Conservation (phyloP, 176 grass and related monocot species). For the Tillandsia leiboldiana region DNA sequence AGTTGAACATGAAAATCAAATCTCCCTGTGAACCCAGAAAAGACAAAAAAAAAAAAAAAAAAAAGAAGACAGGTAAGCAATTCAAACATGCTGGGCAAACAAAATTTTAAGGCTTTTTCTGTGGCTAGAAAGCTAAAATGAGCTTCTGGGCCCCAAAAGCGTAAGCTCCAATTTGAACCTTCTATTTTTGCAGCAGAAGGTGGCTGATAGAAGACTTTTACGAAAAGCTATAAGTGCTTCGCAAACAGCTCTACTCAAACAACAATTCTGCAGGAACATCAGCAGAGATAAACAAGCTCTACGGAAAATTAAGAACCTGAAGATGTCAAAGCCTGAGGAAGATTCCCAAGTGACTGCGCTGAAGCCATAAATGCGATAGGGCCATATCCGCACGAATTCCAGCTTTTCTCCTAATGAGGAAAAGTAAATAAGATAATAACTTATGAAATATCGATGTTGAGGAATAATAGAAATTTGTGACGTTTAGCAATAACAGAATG, state of each 20-base stretch:
- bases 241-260: no score
- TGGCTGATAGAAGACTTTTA: no score
- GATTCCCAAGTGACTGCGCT: slow-evolving; percentile 59
- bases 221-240: no score
- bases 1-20: slow-evolving; percentile 97
- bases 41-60: no score
- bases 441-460: not conserved
- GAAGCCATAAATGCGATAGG: slow-evolving; percentile 78
- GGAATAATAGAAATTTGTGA: slow-evolving; percentile 2
- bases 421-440: no score
- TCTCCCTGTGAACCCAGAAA: slow-evolving; percentile 34
- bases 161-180: no score
- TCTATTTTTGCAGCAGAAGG: no score
- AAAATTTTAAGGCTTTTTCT: no score
- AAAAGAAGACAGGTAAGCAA: slow-evolving; percentile 6
- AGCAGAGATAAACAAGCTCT: not conserved
- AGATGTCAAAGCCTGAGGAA: slow-evolving; percentile 70
- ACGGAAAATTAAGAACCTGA: slow-evolving; percentile 53
- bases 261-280: no score
- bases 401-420: slow-evolving; percentile 55
- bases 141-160: no score
- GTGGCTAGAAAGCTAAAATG: no score
- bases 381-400: slow-evolving; percentile 66
- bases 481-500: not conserved
- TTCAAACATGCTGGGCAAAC: not conserved